Conservation (phyloP, 306 rosid genomes). For the Leucaena leucocephala region DNA sequence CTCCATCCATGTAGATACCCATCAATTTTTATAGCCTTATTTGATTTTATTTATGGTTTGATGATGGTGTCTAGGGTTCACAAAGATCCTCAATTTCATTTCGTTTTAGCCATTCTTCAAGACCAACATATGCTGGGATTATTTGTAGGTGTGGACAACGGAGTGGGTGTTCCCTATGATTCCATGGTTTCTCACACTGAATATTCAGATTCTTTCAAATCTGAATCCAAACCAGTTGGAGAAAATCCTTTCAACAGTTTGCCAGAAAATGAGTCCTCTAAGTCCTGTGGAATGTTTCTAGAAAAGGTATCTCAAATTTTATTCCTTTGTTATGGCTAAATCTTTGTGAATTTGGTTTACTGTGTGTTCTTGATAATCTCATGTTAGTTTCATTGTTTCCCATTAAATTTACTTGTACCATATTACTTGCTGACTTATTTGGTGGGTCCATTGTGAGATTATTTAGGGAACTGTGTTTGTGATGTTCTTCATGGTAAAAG, state of each 20-base stretch:
- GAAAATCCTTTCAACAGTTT: slow-evolving; percentile 44
- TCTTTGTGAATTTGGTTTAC: slow-evolving; percentile 6
- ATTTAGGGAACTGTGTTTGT: neutral
- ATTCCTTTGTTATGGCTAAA: no score
- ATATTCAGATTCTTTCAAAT: slow-evolving; percentile 39
- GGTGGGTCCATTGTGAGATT: slow-evolving; percentile 4
- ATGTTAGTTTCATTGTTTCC: neutral
- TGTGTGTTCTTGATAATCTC: neutral
- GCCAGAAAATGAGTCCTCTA: slow-evolving; percentile 46
- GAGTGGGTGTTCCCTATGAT: slow-evolving; percentile 32
- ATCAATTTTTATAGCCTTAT: neutral
- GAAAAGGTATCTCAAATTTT: slow-evolving; percentile 55
- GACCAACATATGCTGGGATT: slow-evolving; percentile 19
- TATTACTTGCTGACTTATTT: neutral
- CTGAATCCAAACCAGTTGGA: slow-evolving; percentile 41
- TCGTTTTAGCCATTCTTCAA: slow-evolving; percentile 21
- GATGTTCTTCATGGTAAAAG: neutral
- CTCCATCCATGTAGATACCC: neutral
- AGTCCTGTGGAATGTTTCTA: slow-evolving; percentile 36
- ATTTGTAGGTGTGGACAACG: slow-evolving; percentile 33
- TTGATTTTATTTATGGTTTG: neutral
- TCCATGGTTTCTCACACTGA: slow-evolving; percentile 37
- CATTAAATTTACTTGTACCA: neutral
- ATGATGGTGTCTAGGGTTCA: neutral
- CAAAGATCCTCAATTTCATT: neutral